Evolutionary conservation across 2,329 filamentous ascomycete species (phyloP).

Genomic region (Cladobotryum mycophilum): DNA sequence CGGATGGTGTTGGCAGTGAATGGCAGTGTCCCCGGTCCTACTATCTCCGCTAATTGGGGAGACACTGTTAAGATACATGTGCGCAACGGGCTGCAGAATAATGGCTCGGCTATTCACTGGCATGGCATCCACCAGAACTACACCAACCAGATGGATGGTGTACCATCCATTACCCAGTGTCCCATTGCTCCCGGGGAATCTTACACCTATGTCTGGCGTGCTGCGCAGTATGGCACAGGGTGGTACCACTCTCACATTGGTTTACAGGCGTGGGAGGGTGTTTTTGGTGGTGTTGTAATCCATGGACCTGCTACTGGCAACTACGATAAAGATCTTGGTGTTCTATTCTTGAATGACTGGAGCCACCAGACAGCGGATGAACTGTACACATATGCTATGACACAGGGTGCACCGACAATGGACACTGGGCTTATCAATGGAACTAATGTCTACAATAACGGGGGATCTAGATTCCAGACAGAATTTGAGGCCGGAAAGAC

Average conservation of each 20-base stretch:
- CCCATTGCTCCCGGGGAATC: too few species aligned
- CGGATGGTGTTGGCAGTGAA: slow-evolving; percentile 43
- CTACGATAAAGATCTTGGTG: slow-evolving; percentile 59
- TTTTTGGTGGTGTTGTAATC: slow-evolving; percentile 55
- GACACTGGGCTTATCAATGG: slow-evolving; percentile 43
- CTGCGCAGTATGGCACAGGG: slow-evolving; percentile 46
- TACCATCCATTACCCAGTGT: too few species aligned
- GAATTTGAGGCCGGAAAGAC: too few species aligned
- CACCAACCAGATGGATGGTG: too few species aligned
- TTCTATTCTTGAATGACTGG: slow-evolving; percentile 55
- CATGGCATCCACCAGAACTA: too few species aligned
- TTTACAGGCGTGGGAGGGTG: slow-evolving; percentile 44
- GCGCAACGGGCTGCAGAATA: slow-evolving; percentile 38
- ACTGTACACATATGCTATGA: slow-evolving; percentile 18
- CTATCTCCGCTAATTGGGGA: slow-evolving; percentile 48
- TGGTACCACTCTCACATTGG: slow-evolving; percentile 59
- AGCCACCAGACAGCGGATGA: slow-evolving; percentile 39
- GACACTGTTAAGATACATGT: slow-evolving; percentile 46
- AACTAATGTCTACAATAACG: slow-evolving; percentile 27
- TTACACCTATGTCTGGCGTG: slow-evolving; percentile 50
- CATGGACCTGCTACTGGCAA: slow-evolving; percentile 52
- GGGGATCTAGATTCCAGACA: too few species aligned
- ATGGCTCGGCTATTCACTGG: too few species aligned
- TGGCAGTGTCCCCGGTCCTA: slow-evolving; percentile 53
- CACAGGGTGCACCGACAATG: slow-evolving; percentile 15